Percentiles rank a stretch among this genome's conserved stretches.
phyloP scores from a whole-genome alignment of 129 eudicot genomes.

The Solidago caesia region DNA sequence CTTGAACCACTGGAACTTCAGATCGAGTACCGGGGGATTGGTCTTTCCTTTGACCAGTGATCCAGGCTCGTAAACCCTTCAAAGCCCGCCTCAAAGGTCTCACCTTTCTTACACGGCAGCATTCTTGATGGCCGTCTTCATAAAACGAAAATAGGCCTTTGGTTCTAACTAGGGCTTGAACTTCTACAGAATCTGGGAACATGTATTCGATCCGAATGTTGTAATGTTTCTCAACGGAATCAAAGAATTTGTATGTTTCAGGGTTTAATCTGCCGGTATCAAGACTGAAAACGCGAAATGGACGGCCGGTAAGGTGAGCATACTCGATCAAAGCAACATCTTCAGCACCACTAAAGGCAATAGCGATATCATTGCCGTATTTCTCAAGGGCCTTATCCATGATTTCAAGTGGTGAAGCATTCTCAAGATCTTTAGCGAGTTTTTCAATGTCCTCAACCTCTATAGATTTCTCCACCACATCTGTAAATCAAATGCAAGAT shows the following conservation, averaged over 20 bases:
- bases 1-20: conserved; percentile 78
- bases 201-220: conserved; percentile 78
- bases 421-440: conserved; percentile 63
- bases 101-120: conserved; percentile 89
- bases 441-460: conserved; percentile 60
- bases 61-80: conserved; percentile 86
- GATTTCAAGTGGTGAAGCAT: conserved; percentile 84
- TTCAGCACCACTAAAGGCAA: conserved; percentile 96
- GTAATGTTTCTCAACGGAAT: conserved; percentile 71
- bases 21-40: conserved; percentile 94
- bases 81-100: conserved; percentile 78
- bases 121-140: conserved; percentile 91
- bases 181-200: conserved; percentile 93
- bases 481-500: conserved; percentile 33
- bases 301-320: conserved; percentile 85
- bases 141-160: conserved; percentile 86
- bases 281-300: conserved; percentile 80
- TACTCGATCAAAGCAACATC: conserved; percentile 93
- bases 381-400: conserved; percentile 82
- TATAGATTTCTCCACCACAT: conserved; percentile 41
- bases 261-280: conserved; percentile 90
- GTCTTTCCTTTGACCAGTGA: conserved; percentile 89
- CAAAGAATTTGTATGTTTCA: conserved; percentile 72
- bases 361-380: conserved; percentile 80
- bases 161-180: conserved; percentile 69